Evolutionary conservation across 805 yeast species (phyloP), one percentile per base, ranked within the genome.

Genomic region (Teunomyces lycoperdinae): DNA sequence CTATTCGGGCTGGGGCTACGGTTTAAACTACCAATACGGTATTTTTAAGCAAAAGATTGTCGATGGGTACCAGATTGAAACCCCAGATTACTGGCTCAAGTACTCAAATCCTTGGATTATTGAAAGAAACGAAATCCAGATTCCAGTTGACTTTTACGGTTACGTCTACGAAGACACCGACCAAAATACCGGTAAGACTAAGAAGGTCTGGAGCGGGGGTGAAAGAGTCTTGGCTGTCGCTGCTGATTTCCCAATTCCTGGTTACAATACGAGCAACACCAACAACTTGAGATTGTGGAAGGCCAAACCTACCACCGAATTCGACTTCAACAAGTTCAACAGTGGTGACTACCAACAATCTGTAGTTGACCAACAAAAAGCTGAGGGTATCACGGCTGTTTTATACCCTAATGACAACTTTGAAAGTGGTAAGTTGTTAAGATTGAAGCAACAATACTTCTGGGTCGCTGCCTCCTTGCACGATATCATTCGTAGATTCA

Each of bases 1-100:
- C 66, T 88, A 87, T 66, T 89, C 95, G 13, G 96, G 96, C 44
- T 90, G 97, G 97, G 97, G 97, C 53, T 90, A 90, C 66, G 97
- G 97, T 50, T 73, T 90, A 57, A 85, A 96, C 64, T 90, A 90
- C 71, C 89, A 89, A 68, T 90, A 91, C 63, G 97, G 97, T 66
- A 90, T 90, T 58, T 90, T 90, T 70, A 81, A 89, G 56, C 97
- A 90, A 71, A 83, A 83, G 65, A 89, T 90, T 61, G 78, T 89
- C 57, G 88, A 91, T 62, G 97, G 97, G 9, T 88, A 87, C 70
- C 97, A 90, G 70, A 95, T 91, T 33, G 97, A 90, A 69, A 78
- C 89, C 30, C 97, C 97, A 9, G 97, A 90, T 65, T 88, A 90
- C 66, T 90, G 97, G 97, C 77, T 90, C 56, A 85, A 85, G 57